Conservation (phyloP, 1,284 basidiomycete genomes). For the Earliella scabrosa region DNA sequence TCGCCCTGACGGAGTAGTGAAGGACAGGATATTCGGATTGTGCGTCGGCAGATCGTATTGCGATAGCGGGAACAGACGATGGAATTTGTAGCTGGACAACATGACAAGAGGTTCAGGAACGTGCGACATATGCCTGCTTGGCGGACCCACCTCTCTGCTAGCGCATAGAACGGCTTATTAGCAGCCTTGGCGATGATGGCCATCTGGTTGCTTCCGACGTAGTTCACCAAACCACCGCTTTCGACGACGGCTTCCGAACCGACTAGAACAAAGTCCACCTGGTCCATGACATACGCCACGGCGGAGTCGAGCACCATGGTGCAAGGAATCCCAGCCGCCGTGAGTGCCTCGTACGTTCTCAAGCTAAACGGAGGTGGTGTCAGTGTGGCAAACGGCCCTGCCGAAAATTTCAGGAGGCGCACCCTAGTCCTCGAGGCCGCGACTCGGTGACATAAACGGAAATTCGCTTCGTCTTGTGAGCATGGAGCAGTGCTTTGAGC, state of each 20-base stretch:
- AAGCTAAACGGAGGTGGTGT: conserved; percentile 54
- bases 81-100: conserved; percentile 88
- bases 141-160: conserved; percentile 82
- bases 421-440: conserved; percentile 84
- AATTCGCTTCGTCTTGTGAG: conserved; percentile 91
- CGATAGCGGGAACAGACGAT: conserved; percentile 94
- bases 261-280: conserved; percentile 89
- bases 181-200: conserved; percentile 94
- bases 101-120: conserved; percentile 28
- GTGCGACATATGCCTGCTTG: conserved; percentile 21
- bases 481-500: conserved; percentile 88
- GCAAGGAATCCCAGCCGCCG: conserved; percentile 89
- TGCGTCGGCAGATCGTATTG: conserved; percentile 95
- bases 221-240: conserved; percentile 88
- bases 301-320: conserved; percentile 96
- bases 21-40: conserved; percentile 71
- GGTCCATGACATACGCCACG: conserved; percentile 96
- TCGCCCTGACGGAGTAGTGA: conserved; percentile 47
- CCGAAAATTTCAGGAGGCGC: conserved; percentile 33
- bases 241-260: conserved; percentile 98
- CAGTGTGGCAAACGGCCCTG: conserved; percentile 6
- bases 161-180: conserved; percentile 96
- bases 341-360: conserved; percentile 86
- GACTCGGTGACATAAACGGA: conserved; percentile 98
- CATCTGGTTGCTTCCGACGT: conserved; percentile 94